Percentiles rank a stretch among this genome's conserved stretches.
Conservation (phyloP, 2,329 filamentous ascomycete genomes). For the Torrubiella hemipterigena region DNA sequence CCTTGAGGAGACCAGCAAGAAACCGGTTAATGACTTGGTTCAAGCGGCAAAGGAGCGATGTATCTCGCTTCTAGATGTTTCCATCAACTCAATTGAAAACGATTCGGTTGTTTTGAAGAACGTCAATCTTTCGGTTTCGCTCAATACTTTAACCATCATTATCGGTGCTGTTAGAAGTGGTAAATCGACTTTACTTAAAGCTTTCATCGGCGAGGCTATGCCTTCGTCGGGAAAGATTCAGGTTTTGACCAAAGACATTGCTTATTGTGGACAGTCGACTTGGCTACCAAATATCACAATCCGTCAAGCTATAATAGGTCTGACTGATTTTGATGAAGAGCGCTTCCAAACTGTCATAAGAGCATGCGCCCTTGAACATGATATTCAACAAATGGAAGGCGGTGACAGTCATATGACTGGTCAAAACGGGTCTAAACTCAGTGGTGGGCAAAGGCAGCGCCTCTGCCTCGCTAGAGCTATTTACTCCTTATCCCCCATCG, state of each 20-base stretch:
- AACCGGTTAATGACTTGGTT: no score
- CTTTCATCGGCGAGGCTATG: not conserved
- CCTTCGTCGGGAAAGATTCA: not conserved
- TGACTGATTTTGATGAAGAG: not conserved
- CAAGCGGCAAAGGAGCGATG: not conserved
- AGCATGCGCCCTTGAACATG: not conserved
- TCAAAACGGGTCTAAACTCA: not conserved
- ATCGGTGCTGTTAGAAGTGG: not conserved
- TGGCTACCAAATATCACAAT: not conserved
- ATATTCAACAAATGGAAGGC: not conserved
- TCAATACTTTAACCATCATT: not conserved
- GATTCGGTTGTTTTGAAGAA: not conserved
- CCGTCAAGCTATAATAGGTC: not conserved
- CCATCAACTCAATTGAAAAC: not conserved
- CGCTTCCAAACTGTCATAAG: not conserved
- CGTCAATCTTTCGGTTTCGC: not conserved
- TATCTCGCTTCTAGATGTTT: not conserved
- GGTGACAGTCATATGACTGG: not conserved
- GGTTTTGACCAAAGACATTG: not conserved
- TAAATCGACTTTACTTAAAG: not conserved
- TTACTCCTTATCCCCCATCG: no score
- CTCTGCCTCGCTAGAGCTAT: no score
- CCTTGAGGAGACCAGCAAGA: not conserved
- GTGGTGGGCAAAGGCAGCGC: not conserved
- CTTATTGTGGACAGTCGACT: not conserved